Conservation (phyloP, 352 stramenopile genomes). For the Phytophthora hibernalis region DNA sequence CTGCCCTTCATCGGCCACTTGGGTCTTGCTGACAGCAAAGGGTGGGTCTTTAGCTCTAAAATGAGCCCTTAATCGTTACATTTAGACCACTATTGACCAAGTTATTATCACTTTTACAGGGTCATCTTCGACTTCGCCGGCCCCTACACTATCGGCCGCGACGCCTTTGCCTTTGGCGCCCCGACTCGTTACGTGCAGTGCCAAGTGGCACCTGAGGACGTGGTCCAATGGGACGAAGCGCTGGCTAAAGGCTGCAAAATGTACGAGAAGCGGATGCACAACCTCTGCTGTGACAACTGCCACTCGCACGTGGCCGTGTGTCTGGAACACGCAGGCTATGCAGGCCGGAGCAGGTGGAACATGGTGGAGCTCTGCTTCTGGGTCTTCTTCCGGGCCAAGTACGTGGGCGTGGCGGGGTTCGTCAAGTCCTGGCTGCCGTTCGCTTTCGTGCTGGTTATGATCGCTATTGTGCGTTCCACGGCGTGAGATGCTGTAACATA, state of each 20-base stretch:
- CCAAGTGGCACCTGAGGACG: constrained; percentile 47
- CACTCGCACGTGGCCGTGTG: constrained; percentile 95
- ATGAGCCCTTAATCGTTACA: neutral
- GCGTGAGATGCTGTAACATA: constrained; percentile 22
- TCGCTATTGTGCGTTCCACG: constrained; percentile 35
- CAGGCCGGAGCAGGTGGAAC: constrained; percentile 68
- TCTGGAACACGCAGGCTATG: constrained; percentile 66
- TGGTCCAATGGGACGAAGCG: constrained; percentile 90
- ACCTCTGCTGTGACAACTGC: constrained; percentile 97
- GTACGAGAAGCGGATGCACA: constrained; percentile 96
- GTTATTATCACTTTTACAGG: constrained; percentile 44
- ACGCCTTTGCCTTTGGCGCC: constrained; percentile 89
- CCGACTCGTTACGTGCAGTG: constrained; percentile 92
- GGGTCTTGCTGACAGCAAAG: constrained; percentile 91
- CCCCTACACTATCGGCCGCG: constrained; percentile 92
- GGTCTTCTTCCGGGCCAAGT: constrained; percentile 77
- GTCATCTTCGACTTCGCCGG: constrained; percentile 97
- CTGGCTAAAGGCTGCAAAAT: constrained; percentile 90
- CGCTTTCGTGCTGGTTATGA: constrained; percentile 34
- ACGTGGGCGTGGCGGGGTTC: constrained; percentile 48
- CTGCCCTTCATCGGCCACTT: constrained; percentile 97
- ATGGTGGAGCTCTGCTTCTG: constrained; percentile 87
- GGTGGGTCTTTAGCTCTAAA: constrained; percentile 36
- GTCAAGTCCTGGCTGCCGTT: constrained; percentile 55
- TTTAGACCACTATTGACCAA: constrained; percentile 6